Evolutionary conservation across 306 rosid genomes (phyloP).

Genomic region (Ormosia emarginata): DNA sequence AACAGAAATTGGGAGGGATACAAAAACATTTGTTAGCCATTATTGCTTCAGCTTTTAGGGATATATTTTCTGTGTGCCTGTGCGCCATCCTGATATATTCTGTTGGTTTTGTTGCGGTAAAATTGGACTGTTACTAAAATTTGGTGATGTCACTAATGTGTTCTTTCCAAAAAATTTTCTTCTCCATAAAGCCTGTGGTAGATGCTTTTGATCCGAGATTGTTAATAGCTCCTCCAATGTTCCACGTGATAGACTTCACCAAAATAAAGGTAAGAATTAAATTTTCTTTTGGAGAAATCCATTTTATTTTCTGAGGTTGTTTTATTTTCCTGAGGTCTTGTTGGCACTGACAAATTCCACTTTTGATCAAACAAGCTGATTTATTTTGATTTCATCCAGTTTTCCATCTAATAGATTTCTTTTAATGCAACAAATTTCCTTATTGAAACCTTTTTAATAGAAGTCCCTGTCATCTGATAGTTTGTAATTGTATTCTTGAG

Average conservation of each 20-base stretch:
- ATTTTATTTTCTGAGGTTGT: background rate
- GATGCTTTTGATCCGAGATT: constrained; percentile 99
- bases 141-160: background rate
- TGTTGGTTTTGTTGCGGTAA: constrained; percentile 7
- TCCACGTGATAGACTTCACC: constrained; percentile 80
- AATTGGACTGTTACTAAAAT: background rate
- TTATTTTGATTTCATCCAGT: background rate
- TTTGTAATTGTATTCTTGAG: constrained; percentile 3
- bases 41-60: background rate
- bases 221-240: constrained; percentile 74
- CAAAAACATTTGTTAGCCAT: background rate
- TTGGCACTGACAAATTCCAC: background rate
- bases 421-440: background rate
- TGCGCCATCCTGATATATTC: background rate
- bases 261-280: constrained; percentile 52
- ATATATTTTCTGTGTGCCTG: background rate
- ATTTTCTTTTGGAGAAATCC: background rate
- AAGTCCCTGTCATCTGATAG: background rate
- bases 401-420: constrained; percentile 4
- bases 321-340: background rate
- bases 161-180: background rate
- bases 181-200: constrained; percentile 77
- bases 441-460: background rate
- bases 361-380: constrained; percentile 1
- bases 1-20: background rate